Percentiles rank a stretch among this genome's conserved stretches.
phyloP scores from a whole-genome alignment of 139 green algal genomes.

The Chlamydomonas asymmetrica region DNA sequence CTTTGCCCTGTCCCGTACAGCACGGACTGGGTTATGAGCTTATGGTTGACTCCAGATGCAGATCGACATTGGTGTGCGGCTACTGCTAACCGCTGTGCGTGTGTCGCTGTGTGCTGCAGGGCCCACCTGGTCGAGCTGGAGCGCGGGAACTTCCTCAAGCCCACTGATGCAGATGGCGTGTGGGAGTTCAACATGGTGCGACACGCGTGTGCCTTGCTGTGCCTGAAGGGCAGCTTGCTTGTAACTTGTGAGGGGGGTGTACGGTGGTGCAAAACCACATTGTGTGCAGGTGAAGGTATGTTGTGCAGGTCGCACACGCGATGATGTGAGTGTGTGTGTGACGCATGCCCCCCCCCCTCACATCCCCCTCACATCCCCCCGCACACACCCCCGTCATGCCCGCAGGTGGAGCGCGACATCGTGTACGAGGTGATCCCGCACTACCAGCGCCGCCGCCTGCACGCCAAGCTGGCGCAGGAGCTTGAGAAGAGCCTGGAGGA shows the following conservation, averaged over 20 bases:
- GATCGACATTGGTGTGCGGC: too few species aligned
- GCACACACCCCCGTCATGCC: slow-evolving; percentile 34
- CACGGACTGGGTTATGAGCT: too few species aligned
- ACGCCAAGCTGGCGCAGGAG: slow-evolving; percentile 61
- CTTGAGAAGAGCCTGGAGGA: slow-evolving; percentile 39
- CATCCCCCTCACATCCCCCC: slow-evolving; percentile 15
- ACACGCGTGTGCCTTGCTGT: too few species aligned
- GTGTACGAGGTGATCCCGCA: slow-evolving; percentile 75
- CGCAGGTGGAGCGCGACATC: slow-evolving; percentile 76
- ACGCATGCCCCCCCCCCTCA: too few species aligned
- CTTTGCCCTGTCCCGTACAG: too few species aligned
- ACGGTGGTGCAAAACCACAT: slow-evolving; percentile 27
- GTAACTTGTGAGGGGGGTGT: too few species aligned
- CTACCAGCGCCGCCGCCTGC: slow-evolving; percentile 61
- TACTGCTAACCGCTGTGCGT: too few species aligned
- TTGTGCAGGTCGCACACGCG: too few species aligned
- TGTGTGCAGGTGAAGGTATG: too few species aligned
- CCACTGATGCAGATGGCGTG: slow-evolving; percentile 46
- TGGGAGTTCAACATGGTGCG: slow-evolving; percentile 63
- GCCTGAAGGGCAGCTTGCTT: too few species aligned
- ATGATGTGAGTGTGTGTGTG: too few species aligned
- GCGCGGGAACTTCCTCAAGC: slow-evolving; percentile 46
- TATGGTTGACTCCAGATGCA: too few species aligned
- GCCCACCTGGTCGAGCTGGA: slow-evolving; percentile 43
- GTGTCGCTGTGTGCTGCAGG: slow-evolving; percentile 17